phyloP scores from a whole-genome alignment of 1,284 basidiomycete species.

The Afroboletus lepidellus region DNA sequence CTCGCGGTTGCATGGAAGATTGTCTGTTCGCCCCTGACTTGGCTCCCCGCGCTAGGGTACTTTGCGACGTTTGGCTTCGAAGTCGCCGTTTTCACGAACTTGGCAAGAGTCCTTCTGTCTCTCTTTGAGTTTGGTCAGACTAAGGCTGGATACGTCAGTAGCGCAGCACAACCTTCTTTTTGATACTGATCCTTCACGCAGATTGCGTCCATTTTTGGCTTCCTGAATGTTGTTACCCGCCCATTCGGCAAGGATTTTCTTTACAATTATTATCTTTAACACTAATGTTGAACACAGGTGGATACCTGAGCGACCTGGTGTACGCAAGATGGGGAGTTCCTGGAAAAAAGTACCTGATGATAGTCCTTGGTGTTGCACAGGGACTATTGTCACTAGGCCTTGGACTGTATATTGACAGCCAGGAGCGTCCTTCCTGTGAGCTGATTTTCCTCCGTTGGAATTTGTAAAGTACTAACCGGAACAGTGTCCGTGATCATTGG shows the following conservation, averaged over 20 bases:
- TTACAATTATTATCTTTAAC: background rate
- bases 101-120: conserved; percentile 48
- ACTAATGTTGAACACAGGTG: conserved; percentile 34
- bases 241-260: conserved; percentile 34
- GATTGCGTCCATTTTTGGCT: conserved; percentile 45
- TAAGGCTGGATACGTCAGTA: conserved; percentile 52
- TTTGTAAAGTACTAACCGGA: background rate
- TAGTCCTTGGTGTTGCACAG: conserved; percentile 45
- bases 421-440: conserved; percentile 26
- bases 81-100: conserved; percentile 55
- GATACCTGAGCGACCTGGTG: conserved; percentile 50
- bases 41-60: conserved; percentile 59
- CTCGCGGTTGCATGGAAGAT: conserved; percentile 36
- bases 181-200: conserved; percentile 17
- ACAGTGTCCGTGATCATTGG: conserved; percentile 32
- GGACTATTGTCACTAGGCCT: conserved; percentile 48
- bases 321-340: conserved; percentile 46
- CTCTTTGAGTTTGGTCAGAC: conserved; percentile 47
- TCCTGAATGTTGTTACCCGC: conserved; percentile 54
- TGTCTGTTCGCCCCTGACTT: conserved; percentile 49
- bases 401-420: conserved; percentile 45
- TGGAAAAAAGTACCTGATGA: conserved; percentile 54
- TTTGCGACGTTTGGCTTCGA: conserved; percentile 58
- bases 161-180: background rate
- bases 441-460: no score